phyloP scores from a whole-genome alignment of 2,329 filamentous ascomycete genomes.

The Emmonsia crescens region DNA sequence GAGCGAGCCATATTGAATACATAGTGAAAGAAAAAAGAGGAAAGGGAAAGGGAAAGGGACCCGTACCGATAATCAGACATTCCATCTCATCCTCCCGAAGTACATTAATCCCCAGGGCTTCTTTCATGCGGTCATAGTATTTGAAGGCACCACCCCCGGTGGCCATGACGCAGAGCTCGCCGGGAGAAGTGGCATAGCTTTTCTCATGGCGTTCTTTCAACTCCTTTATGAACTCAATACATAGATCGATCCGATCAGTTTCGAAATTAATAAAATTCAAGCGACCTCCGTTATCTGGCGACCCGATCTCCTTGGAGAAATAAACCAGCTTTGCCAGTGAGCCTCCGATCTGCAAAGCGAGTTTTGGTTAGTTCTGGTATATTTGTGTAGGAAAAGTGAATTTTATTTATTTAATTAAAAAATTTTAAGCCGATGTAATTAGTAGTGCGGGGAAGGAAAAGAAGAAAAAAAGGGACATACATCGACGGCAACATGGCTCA shows the following conservation, averaged over 20 bases:
- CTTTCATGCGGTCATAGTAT: constrained; percentile 83
- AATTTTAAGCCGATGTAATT: not conserved
- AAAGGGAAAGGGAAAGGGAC: not conserved
- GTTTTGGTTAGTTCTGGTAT: not conserved
- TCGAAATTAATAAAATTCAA: constrained; percentile 95
- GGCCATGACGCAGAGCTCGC: constrained; percentile 81
- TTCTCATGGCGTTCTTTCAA: constrained; percentile 71
- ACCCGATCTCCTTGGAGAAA: constrained; percentile 79
- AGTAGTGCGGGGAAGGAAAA: not conserved
- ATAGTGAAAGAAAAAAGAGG: not conserved
- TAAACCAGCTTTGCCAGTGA: constrained; percentile 95
- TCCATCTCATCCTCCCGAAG: constrained; percentile 96
- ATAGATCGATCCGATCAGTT: constrained; percentile 86
- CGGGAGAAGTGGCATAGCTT: constrained; percentile 55
- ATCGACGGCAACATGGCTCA: constrained; percentile 95
- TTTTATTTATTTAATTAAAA: not conserved
- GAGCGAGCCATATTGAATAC: not conserved
- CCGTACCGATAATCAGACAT: constrained; percentile 79
- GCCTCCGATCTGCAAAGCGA: constrained; percentile 64
- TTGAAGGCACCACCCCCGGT: constrained; percentile 95
- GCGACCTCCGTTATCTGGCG: constrained; percentile 70
- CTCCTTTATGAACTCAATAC: constrained; percentile 80
- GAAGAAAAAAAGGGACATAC: constrained; percentile 44
- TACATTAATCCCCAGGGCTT: constrained; percentile 76
- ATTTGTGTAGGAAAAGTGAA: not conserved